These are phyloP conservation scores for Populus hybrid DNA, from an alignment of 441 rosid species.

Conservation along the genomic window DNA sequence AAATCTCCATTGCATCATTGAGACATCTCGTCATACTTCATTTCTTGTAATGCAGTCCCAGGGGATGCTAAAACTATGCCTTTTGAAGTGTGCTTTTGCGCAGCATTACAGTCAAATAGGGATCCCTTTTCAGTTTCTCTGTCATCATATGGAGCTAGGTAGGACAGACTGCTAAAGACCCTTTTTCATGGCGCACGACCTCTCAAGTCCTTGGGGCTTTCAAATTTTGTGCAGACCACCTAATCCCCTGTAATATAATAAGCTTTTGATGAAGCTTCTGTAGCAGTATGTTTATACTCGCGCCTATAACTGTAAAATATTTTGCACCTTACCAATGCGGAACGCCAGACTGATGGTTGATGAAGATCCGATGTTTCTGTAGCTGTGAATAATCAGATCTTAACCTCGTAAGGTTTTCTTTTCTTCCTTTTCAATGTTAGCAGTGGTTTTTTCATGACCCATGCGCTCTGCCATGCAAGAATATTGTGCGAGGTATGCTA, in stretches of 20 bases:
- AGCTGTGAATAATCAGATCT: neutral
- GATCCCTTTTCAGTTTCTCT: neutral
- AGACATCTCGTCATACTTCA: neutral
- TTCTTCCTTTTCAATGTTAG: neutral
- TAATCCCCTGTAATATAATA: neutral
- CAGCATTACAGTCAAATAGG: neutral
- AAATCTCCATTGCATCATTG: neutral
- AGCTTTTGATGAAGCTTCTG: neutral
- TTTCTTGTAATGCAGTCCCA: neutral
- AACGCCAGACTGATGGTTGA: constrained; percentile 1
- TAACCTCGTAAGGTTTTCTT: neutral
- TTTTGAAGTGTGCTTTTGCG: neutral
- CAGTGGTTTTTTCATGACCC: neutral
- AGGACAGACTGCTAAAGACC: neutral
- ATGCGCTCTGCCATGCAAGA: neutral
- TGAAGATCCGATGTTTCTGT: neutral
- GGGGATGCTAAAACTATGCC: neutral
- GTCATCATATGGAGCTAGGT: neutral
- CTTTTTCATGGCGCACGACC: neutral
- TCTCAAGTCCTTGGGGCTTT: neutral
- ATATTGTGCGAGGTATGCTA: neutral
- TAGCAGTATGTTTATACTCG: neutral
- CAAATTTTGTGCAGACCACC: constrained; percentile 6
- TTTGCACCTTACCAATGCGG: neutral
- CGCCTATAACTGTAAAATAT: neutral